Percentiles rank a stretch among this genome's conserved stretches.
These are phyloP conservation scores for Rhinocladiella similis DNA, from an alignment of 2,329 filamentous ascomycete species.

Conservation along the genomic window DNA sequence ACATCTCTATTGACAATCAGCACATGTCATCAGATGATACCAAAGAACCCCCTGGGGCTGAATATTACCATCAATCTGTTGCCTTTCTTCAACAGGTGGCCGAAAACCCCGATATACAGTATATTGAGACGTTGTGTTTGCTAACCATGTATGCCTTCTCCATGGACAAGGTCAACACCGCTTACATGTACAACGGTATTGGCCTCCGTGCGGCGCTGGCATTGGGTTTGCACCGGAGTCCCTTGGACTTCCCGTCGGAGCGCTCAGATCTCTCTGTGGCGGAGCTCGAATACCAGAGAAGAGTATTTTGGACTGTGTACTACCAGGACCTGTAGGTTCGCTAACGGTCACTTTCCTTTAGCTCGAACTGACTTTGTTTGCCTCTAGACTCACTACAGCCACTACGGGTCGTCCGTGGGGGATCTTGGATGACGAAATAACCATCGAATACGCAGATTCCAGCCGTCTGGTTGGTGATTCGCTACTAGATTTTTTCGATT, in stretches of 20 bases:
- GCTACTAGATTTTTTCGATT: conserved; percentile 16
- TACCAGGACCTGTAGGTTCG: conserved; percentile 18
- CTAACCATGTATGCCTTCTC: conserved; percentile 20
- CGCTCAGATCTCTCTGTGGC: conserved; percentile 5
- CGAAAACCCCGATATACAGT: conserved; percentile 17
- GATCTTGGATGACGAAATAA: conserved; percentile 19
- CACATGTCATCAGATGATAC: neutral
- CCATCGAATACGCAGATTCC: conserved; percentile 18
- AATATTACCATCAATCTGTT: conserved; percentile 20
- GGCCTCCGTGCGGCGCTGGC: conserved; percentile 15
- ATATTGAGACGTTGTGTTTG: conserved; percentile 17
- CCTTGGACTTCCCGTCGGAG: conserved; percentile 11
- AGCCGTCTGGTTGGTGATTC: conserved; percentile 14
- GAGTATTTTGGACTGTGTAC: conserved; percentile 20
- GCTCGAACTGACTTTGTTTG: neutral
- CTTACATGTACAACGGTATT: conserved; percentile 18
- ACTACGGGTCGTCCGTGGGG: conserved; percentile 18
- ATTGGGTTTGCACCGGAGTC: conserved; percentile 15
- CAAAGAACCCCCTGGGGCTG: conserved; percentile 10
- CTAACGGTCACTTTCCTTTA: neutral
- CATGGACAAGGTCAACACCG: conserved; percentile 17
- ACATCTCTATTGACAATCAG: neutral
- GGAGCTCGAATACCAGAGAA: conserved; percentile 17
- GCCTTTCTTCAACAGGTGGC: conserved; percentile 20
- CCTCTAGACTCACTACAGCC: conserved; percentile 10